Evolutionary conservation across 169 alveolate genomes (phyloP), one percentile per base, ranked within the genome.

Genomic region (Plasmodium billcollinsi): DNA sequence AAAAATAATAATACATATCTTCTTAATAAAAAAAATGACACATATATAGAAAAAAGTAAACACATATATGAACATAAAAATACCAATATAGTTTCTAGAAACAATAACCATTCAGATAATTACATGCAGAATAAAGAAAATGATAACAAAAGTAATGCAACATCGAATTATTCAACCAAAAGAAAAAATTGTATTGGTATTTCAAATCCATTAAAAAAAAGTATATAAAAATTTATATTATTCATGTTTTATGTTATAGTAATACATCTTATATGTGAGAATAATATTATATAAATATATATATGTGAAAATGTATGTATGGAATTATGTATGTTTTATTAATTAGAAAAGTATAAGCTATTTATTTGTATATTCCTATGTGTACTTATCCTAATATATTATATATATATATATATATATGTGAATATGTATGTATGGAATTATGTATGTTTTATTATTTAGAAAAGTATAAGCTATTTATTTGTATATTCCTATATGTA

Each of bases 171-270:
- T 49, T 78, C 78, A 45, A 45, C 63, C 26, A 78, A 78, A 70
- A 15, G 89, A 43, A 78, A 78, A 78, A 78, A 78, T 66, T n/a
- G 18, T 29, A 21, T 65, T 66, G 80, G 80, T 67, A 78, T 78
- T 65, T 67, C 76, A 78, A 47, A 50, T 78, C 78, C 89, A 78
- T 50, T 65, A 54, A 78, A 78, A 66, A 78, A 78, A 78, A 78
- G 88, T 75, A 75, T 75, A 75, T 75, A 54, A 75, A 21, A 2
- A 14, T 58, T 74, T 21, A 33, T 2, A 0, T 39, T 50, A 12
- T 74, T 50, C 62, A 18, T 61, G 12, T 74, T 12, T 21, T 2
- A 8, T 3, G 7, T 39, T 12, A 11, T 58, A 39, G 9, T 5
- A 39, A 39, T 39, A 39, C 2, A 21, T 12, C 3, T 24, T 52